phyloP scores from a whole-genome alignment of 345 rosid genomes.

The Citrus cavaleriei region DNA sequence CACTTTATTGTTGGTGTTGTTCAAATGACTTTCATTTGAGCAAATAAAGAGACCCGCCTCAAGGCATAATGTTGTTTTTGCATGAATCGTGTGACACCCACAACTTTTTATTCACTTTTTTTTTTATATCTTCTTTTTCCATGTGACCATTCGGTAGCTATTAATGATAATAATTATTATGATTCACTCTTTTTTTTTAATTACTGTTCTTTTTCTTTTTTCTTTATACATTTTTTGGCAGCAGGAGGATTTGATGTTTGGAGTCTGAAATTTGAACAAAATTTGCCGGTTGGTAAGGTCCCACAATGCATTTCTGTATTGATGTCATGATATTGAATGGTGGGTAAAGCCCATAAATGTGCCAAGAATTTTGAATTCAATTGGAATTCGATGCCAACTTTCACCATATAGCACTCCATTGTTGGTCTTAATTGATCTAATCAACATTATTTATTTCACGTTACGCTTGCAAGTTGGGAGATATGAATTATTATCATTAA shows the following conservation, averaged over 20 bases:
- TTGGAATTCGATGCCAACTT: neutral
- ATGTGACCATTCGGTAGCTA: constrained; percentile 16
- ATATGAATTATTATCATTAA: neutral
- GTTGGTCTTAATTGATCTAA: neutral
- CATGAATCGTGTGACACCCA: constrained; percentile 26
- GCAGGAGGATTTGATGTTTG: constrained; percentile 3
- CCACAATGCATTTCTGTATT: neutral
- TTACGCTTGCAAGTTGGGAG: neutral
- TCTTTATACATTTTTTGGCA: neutral
- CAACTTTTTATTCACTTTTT: constrained; percentile 24
- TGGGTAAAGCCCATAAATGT: neutral
- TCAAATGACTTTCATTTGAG: neutral
- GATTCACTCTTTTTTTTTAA: neutral
- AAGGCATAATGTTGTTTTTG: constrained; percentile 24
- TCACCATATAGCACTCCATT: neutral
- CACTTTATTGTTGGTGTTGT: neutral
- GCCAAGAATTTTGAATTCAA: neutral
- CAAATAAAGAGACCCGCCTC: constrained; percentile 7
- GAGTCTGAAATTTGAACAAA: constrained; percentile 19
- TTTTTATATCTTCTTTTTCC: constrained; percentile 21
- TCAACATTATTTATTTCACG: neutral
- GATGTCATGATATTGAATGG: neutral
- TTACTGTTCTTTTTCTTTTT: neutral
- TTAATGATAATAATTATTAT: constrained; percentile 11
- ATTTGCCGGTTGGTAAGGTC: neutral